Conservation (phyloP, 1,284 basidiomycete species). For the Kalmanozyma brasiliensis region DNA sequence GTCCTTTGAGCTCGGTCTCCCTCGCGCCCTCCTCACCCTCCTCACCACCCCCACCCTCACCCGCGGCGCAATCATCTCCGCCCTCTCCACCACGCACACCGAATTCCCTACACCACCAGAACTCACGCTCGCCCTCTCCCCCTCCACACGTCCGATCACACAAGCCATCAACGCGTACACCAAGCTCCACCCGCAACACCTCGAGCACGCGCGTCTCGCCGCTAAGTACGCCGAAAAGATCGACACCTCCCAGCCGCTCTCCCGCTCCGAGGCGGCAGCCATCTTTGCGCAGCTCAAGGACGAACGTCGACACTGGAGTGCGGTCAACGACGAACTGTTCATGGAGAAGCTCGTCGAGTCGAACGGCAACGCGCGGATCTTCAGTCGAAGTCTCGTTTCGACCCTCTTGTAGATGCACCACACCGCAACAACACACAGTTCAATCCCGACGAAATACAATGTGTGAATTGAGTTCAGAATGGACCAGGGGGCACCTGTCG, state of each 20-base stretch:
- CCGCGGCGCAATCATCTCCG: constrained; percentile 44
- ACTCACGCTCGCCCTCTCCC: constrained; percentile 41
- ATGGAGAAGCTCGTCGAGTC: constrained; percentile 61
- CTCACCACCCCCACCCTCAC: constrained; percentile 30
- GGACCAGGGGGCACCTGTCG: no score
- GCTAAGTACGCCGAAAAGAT: constrained; percentile 29
- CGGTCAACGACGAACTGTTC: constrained; percentile 60
- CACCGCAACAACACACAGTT: background rate
- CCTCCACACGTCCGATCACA: constrained; percentile 7
- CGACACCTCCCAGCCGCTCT: constrained; percentile 31
- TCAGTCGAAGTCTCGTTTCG: constrained; percentile 48
- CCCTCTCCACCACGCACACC: constrained; percentile 53
- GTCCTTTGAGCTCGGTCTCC: constrained; percentile 82
- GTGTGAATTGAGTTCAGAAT: no score
- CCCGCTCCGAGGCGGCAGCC: constrained; percentile 44
- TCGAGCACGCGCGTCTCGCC: constrained; percentile 37
- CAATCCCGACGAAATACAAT: no score
- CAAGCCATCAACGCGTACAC: constrained; percentile 57
- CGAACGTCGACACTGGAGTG: constrained; percentile 47
- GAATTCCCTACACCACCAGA: constrained; percentile 46
- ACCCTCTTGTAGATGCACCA: constrained; percentile 31
- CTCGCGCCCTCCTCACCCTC: constrained; percentile 70
- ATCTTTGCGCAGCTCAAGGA: constrained; percentile 51
- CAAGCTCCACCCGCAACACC: constrained; percentile 42
- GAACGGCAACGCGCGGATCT: constrained; percentile 54